Evolutionary conservation across 176 grass and related monocot species (phyloP), one percentile per base, ranked within the genome.

Genomic region (Aegilops sharonensis): DNA sequence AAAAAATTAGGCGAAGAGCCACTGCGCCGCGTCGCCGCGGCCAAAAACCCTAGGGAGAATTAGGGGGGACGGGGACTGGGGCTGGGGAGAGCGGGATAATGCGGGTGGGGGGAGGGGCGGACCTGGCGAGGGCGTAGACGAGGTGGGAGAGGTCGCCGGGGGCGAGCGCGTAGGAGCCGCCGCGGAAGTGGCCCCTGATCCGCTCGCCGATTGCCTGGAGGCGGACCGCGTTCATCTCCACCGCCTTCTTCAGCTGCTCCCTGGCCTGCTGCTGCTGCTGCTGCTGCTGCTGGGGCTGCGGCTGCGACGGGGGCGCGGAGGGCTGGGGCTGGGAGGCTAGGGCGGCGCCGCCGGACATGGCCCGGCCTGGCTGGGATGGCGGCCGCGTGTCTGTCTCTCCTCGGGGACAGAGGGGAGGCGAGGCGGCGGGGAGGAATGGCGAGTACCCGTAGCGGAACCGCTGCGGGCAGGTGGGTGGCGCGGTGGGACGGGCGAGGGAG

Each of bases 61-160:
- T 32, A 57, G 32, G 21, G 56, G 64, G 2, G 12, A 6, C 5
- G 50, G 37, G 12, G 78, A 47, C 45, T 61, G 13, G 13, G 40
- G 11, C 42, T 31, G 3, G 45, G 13, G 36, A 20, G 59, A 17
- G 11, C 32, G 54, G 34, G 45, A 6, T 17, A 74, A 60, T 43
- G 71, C 73, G 17, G 56, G 63, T 13, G 21, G 39, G 1, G 29
- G 20, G 42, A 1, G 21, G 8, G 21, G 15, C 35, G 30, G 8
- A 91, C 89, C 89, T 87, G 81, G 89, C 85, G 45, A 80, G 75
- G 29, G 81, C 81, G 77, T 87, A 84, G 76, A 84, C 8, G 68
- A 91, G 85, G 81, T 87, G 81, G 11, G 85, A n/a, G 60, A 91
- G 14, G 57, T 87, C 76, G 75, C 5, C 0, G 35, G 69, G 3